phyloP scores from a whole-genome alignment of 306 rosid genomes.

The Cucurbita pepo region DNA sequence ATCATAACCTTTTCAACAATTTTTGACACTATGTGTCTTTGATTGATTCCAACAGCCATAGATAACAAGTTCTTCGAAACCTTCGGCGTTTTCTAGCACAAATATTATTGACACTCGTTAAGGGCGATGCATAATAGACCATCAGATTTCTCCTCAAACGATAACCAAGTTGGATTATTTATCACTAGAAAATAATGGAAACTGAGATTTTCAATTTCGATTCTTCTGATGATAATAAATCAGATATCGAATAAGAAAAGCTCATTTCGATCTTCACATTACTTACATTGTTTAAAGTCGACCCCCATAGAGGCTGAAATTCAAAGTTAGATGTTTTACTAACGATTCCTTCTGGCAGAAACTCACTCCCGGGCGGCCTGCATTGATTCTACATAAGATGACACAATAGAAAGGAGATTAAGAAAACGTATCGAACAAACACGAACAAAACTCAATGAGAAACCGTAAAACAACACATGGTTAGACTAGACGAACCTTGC shows the following conservation, averaged over 20 bases:
- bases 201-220: neutral
- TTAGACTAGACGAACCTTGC: conserved; percentile 43
- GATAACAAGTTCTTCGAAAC: conserved; percentile 58
- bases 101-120: neutral
- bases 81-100: conserved; percentile 27
- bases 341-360: conserved; percentile 32
- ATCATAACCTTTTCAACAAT: conserved; percentile 58
- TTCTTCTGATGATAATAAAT: neutral
- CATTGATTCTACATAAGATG: conserved; percentile 18
- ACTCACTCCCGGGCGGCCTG: conserved; percentile 16
- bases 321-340: conserved; percentile 26
- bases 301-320: conserved; percentile 30
- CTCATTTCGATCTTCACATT: neutral
- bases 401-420: neutral
- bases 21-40: conserved; percentile 49
- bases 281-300: conserved; percentile 17
- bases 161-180: neutral
- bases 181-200: neutral
- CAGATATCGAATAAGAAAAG: neutral
- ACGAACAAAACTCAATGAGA: neutral
- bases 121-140: neutral
- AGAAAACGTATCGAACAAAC: neutral
- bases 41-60: conserved; percentile 70
- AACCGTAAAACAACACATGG: neutral
- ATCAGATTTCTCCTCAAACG: neutral